Percentiles rank a stretch among this genome's conserved stretches.
Evolutionary conservation across 1,139 yeast genomes (phyloP).

Genomic region (Hansenula lynferdii): DNA sequence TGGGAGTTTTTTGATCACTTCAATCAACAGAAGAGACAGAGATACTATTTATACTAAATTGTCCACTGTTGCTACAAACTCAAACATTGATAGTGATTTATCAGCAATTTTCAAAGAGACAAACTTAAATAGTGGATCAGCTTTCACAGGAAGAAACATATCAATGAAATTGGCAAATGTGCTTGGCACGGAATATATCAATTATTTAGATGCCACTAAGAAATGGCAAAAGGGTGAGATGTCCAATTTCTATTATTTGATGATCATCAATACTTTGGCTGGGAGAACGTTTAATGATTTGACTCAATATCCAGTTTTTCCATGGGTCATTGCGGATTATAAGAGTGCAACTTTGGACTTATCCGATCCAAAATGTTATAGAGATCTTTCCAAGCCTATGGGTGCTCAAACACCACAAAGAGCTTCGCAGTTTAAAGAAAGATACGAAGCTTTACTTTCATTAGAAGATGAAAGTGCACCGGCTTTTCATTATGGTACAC

Average conservation of each 20-base stretch:
- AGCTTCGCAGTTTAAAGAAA: conserved; percentile 56
- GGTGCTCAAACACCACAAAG: conserved; percentile 71
- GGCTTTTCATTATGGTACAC: conserved; percentile 89
- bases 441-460: conserved; percentile 63
- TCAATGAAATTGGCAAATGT: conserved; percentile 36
- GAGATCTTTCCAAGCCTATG: conserved; percentile 84
- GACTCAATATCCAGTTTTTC: conserved; percentile 87
- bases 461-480: conserved; percentile 49
- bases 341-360: conserved; percentile 61
- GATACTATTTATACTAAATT: conserved; percentile 50
- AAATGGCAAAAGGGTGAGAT: conserved; percentile 74
- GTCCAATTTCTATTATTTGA: conserved; percentile 75
- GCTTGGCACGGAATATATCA: conserved; percentile 29
- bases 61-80: conserved; percentile 39
- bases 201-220: conserved; percentile 49
- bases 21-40: conserved; percentile 45
- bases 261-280: conserved; percentile 75
- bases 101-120: conserved; percentile 47
- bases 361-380: conserved; percentile 49
- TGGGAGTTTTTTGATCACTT: conserved; percentile 57
- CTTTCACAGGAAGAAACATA: conserved; percentile 24
- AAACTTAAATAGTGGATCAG: conserved; percentile 24
- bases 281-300: conserved; percentile 85
- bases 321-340: conserved; percentile 86
- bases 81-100: conserved; percentile 44